Percentiles rank a stretch among this genome's conserved stretches.
Evolutionary conservation across 768 basidiomycete species (phyloP).

Genomic region (Suillus lakei): DNA sequence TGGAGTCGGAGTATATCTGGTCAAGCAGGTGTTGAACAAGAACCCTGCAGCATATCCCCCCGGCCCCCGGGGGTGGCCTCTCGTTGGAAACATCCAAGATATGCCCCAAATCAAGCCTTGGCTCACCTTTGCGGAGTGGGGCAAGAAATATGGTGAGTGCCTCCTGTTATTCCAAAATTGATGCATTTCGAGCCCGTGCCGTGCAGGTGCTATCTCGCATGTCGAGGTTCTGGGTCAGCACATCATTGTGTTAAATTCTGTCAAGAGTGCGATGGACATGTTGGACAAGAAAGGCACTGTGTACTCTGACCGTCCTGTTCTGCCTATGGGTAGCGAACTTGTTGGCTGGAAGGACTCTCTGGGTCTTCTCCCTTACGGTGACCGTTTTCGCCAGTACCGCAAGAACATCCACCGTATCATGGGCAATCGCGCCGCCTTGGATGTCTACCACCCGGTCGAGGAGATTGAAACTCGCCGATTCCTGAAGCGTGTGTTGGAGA

Average conservation of each 20-base stretch:
- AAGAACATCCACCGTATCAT: too few species aligned
- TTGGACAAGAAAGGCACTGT: conserved; percentile 68
- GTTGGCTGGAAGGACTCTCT: conserved; percentile 38
- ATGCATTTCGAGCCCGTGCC: background rate
- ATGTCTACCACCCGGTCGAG: too few species aligned
- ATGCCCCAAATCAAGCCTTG: conserved; percentile 52
- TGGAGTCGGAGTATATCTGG: conserved; percentile 29
- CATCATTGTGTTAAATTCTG: too few species aligned
- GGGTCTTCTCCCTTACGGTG: too few species aligned
- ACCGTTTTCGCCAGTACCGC: too few species aligned
- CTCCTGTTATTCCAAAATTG: background rate
- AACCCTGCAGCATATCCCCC: conserved; percentile 42
- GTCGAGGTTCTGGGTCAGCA: too few species aligned
- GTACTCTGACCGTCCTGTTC: conserved; percentile 67
- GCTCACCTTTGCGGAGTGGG: conserved; percentile 51
- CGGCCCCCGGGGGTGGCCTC: too few species aligned
- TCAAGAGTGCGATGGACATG: too few species aligned
- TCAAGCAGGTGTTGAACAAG: conserved; percentile 26
- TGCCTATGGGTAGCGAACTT: conserved; percentile 44
- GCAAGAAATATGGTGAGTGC: conserved; percentile 45
- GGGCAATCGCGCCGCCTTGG: too few species aligned
- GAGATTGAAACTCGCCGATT: too few species aligned
- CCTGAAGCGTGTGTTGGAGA: too few species aligned
- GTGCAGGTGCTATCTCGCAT: conserved; percentile 63
- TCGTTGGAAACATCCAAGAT: conserved; percentile 54